These are phyloP conservation scores for Nicotiana knightiana DNA, from an alignment of 257 asterid species.

Conservation along the genomic window DNA sequence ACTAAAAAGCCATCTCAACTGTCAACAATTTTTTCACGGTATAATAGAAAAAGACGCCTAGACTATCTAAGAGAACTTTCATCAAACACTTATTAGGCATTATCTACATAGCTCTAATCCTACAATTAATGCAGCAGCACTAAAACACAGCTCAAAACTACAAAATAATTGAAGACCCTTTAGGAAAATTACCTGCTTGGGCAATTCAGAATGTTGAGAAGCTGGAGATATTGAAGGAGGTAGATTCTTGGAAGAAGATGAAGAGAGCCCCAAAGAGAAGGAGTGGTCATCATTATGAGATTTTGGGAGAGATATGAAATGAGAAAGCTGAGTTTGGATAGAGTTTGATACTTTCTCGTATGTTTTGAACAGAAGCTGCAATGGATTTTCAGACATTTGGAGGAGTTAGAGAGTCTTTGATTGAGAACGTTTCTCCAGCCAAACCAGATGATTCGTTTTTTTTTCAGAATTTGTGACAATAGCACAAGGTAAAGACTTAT, in stretches of 20 bases:
- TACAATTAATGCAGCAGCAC: not conserved
- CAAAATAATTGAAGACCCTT: not conserved
- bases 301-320: slow-evolving; percentile 22
- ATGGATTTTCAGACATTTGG: slow-evolving; percentile 60
- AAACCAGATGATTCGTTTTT: too few species aligned
- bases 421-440: not conserved
- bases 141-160: not conserved
- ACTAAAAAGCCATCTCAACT: not conserved
- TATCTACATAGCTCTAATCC: not conserved
- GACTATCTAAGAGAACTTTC: slow-evolving; percentile 28
- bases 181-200: slow-evolving; percentile 32
- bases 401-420: not conserved
- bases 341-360: slow-evolving; percentile 34
- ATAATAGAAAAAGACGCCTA: not conserved
- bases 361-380: slow-evolving; percentile 45
- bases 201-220: slow-evolving; percentile 26
- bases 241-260: slow-evolving; percentile 8
- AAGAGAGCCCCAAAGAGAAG: slow-evolving; percentile 13
- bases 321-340: slow-evolving; percentile 54
- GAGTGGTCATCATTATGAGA: slow-evolving; percentile 10
- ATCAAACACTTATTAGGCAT: slow-evolving; percentile 44
- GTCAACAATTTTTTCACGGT: not conserved
- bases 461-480: too few species aligned
- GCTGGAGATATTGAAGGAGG: not conserved
- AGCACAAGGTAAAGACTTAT: too few species aligned